These are phyloP conservation scores for Colletotrichum sansevieriae DNA, from an alignment of 2,329 filamentous ascomycete species.

Conservation along the genomic window DNA sequence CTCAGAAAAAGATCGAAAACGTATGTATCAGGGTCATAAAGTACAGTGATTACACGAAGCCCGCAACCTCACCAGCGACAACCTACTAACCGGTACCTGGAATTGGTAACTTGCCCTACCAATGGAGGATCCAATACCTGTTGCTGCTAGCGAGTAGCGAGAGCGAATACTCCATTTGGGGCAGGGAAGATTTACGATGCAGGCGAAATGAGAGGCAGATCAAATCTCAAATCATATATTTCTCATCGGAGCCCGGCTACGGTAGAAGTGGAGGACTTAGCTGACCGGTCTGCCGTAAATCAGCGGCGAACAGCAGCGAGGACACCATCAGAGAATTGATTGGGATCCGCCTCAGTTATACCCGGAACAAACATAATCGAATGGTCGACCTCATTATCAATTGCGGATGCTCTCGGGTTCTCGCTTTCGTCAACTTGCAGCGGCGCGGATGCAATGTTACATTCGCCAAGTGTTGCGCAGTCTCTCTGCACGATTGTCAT, in stretches of 20 bases:
- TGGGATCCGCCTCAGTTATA: too few relatives aligned
- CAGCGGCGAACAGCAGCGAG: too few relatives aligned
- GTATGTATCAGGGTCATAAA: not conserved
- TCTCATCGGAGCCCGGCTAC: not conserved
- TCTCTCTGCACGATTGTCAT: too few relatives aligned
- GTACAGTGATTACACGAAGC: not conserved
- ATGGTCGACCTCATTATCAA: too few relatives aligned
- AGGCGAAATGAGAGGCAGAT: not conserved
- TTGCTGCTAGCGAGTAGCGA: not conserved
- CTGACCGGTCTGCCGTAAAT: not conserved
- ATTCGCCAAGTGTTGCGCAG: too few relatives aligned
- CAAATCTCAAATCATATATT: constrained; percentile 1
- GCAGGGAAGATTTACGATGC: not conserved
- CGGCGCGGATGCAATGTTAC: too few relatives aligned
- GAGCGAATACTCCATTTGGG: not conserved
- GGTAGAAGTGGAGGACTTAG: not conserved
- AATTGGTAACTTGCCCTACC: not conserved
- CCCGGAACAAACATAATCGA: too few relatives aligned
- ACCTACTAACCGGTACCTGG: not conserved
- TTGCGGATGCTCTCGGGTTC: too few relatives aligned
- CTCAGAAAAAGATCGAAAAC: not conserved
- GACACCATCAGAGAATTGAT: too few relatives aligned
- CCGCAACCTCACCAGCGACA: too few relatives aligned
- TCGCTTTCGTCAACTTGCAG: too few relatives aligned
- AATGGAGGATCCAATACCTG: not conserved